Evolutionary conservation across 2,329 filamentous ascomycete genomes (phyloP).

Genomic region (Trichoderma guizhouense): DNA sequence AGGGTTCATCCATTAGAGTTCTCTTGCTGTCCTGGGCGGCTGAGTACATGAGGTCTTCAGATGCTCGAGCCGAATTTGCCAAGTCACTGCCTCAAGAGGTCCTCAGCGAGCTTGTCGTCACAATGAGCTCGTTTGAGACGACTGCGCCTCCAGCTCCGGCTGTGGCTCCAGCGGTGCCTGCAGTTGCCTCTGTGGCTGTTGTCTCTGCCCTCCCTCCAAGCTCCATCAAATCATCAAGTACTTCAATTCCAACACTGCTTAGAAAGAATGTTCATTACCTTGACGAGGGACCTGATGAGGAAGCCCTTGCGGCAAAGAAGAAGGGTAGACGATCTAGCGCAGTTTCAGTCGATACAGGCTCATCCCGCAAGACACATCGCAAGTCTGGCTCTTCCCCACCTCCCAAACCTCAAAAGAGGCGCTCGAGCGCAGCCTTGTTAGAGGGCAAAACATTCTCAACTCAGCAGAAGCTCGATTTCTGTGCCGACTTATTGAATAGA

Average conservation of each 20-base stretch:
- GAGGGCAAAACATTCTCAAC: constrained; percentile 35
- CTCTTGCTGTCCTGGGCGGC: constrained; percentile 60
- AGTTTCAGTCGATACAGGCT: neutral
- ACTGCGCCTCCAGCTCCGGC: neutral
- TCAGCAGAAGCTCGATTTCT: constrained; percentile 53
- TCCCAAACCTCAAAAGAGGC: constrained; percentile 36
- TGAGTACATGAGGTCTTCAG: constrained; percentile 59
- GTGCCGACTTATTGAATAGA: constrained; percentile 53
- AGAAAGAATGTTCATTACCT: constrained; percentile 51
- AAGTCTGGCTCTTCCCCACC: constrained; percentile 30
- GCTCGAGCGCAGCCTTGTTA: constrained; percentile 31
- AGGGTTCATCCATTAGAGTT: constrained; percentile 56
- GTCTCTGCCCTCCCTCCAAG: neutral
- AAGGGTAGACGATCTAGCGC: constrained; percentile 42
- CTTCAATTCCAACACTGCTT: constrained; percentile 14
- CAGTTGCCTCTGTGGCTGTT: neutral
- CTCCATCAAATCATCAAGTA: neutral
- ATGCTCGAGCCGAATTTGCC: constrained; percentile 55
- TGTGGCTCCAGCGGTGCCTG: neutral
- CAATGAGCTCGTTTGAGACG: constrained; percentile 54
- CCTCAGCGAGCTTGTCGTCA: constrained; percentile 59
- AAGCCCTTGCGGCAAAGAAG: constrained; percentile 36
- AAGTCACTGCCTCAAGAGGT: constrained; percentile 60
- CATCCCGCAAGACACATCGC: constrained; percentile 19
- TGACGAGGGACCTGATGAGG: constrained; percentile 42